Evolutionary conservation across 345 rosid genomes (phyloP), one percentile per base, ranked within the genome.

Genomic region (Trapa incisa): DNA sequence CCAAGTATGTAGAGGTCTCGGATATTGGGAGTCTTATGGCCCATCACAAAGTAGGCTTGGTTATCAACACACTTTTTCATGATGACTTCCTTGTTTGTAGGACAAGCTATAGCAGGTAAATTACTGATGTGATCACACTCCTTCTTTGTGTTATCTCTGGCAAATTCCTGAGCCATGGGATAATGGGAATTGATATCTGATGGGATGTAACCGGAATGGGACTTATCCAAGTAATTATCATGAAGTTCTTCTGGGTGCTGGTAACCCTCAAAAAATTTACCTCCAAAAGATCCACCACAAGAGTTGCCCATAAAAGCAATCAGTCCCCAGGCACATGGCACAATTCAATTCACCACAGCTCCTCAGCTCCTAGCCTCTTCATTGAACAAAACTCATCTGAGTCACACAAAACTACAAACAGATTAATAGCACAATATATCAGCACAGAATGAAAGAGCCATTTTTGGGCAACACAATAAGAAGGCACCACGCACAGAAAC

Each of bases 221-320:
- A 80, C 69, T 61, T 70, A 65, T 80, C 76, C 48, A 85, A 80
- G 72, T 77, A 64, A 29, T n/a, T 22, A 22, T 22, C 29, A 11
- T 16, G 71, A 57, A 65, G 80, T 29, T 81, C 96, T 62, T 86
- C 86, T 81, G 97, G 95, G 82, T 77, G 87, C 70, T 61, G 72
- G 82, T 60, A 77, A 81, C 96, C 94, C 92, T 84, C 88, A 80
- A 78, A 81, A 71, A 79, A 66, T 82, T 79, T 87, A 78, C 79
- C 92, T 83, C 83, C 83, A 75, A 85, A 86, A 81, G 99, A 84
- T 76, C 96, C 95, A 69, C 97, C 87, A 85, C 99, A 94, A 83
- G 97, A 79, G 78, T 94, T 94, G 92, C 99, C 99, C 99, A 94
- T 94, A 78, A 89, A 93, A 85, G 88, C 80, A 78, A 74, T 66